phyloP scores from a whole-genome alignment of 306 rosid species.

The Dryas alaskensis region DNA sequence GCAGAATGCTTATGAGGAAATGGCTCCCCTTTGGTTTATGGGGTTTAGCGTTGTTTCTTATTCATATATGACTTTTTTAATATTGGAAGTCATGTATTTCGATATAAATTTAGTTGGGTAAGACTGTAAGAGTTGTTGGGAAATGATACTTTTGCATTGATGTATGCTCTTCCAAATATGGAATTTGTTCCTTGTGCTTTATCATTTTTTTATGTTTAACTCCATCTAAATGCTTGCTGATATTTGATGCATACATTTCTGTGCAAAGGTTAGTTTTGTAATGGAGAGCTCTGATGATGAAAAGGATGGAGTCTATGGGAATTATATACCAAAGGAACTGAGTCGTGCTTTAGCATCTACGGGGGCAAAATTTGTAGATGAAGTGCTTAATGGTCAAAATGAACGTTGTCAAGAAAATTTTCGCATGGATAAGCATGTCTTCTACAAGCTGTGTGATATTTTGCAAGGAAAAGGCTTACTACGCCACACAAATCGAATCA shows the following conservation, averaged over 20 bases:
- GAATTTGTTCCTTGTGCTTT: background rate
- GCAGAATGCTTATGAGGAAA: conserved; percentile 1
- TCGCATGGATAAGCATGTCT: conserved; percentile 80
- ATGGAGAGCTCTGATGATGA: conserved; percentile 90
- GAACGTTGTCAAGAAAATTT: conserved; percentile 67
- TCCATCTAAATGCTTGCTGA: conserved; percentile 9
- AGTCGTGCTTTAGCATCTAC: conserved; percentile 45
- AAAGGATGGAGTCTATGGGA: conserved; percentile 44
- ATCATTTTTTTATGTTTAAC: background rate
- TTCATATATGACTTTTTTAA: background rate
- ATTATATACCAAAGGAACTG: conserved; percentile 47
- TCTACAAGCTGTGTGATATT: conserved; percentile 80
- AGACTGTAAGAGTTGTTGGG: background rate
- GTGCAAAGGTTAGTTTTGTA: conserved; percentile 28
- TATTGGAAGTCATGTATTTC: background rate
- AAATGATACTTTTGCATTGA: background rate
- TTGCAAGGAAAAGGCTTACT: conserved; percentile 80
- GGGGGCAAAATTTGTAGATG: conserved; percentile 78
- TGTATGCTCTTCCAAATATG: background rate
- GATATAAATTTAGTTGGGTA: background rate
- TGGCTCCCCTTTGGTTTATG: background rate
- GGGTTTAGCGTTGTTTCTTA: background rate
- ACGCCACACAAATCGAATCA: conserved; percentile 80
- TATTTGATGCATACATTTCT: background rate
- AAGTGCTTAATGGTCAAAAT: conserved; percentile 71